Evolutionary conservation across 768 basidiomycete genomes (phyloP).

Genomic region (Tricholoma hemisulphureum): DNA sequence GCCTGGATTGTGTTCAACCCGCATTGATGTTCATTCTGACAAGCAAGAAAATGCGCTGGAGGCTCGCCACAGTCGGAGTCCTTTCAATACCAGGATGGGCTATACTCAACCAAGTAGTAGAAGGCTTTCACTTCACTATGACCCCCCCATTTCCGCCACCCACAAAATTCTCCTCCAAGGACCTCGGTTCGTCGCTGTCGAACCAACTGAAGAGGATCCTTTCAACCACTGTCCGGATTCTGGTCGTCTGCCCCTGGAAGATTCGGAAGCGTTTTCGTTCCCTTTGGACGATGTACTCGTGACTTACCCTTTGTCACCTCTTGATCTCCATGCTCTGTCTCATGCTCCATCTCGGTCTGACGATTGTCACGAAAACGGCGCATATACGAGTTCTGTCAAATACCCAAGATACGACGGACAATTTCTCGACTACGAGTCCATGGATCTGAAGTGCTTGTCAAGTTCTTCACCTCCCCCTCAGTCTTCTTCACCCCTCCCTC

Average conservation of each 20-base stretch:
- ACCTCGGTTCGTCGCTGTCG: not conserved
- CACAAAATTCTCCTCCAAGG: not conserved
- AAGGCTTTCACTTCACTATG: not conserved
- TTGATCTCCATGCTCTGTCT: not conserved
- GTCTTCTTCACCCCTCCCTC: not conserved
- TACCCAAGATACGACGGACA: not conserved
- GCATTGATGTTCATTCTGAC: not conserved
- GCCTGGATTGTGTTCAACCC: not conserved
- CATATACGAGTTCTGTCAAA: not conserved
- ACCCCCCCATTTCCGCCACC: not conserved
- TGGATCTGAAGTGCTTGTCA: not conserved
- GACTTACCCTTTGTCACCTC: not conserved
- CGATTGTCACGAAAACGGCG: not conserved
- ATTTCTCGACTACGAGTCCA: not conserved
- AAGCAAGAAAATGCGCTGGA: not conserved
- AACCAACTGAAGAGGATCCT: not conserved
- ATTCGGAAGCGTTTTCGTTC: not conserved
- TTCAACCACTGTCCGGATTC: not conserved
- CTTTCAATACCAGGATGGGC: not conserved
- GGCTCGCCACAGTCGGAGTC: not conserved
- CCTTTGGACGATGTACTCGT: not conserved
- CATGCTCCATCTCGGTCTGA: not conserved
- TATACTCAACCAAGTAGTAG: not conserved
- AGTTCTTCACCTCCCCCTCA: not conserved
- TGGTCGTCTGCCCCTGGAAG: not conserved